Percentiles rank a stretch among this genome's conserved stretches.
phyloP scores from a whole-genome alignment of 768 basidiomycete species.

The Amylocystis lapponica region DNA sequence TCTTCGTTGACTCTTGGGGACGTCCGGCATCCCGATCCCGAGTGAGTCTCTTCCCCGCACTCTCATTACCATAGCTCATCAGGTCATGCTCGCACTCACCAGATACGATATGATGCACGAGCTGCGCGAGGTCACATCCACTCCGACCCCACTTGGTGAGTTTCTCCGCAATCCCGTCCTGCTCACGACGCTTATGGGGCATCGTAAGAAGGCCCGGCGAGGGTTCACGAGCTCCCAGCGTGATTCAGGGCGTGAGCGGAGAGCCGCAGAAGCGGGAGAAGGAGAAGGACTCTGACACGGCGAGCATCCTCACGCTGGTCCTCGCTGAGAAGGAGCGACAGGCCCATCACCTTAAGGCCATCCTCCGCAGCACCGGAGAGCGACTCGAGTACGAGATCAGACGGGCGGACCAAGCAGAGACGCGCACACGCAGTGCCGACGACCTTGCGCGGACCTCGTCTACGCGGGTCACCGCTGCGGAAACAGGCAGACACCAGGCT shows the following conservation, averaged over 20 bases:
- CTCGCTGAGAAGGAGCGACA: constrained; percentile 53
- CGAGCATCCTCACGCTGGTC: constrained; percentile 30
- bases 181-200: constrained; percentile 30
- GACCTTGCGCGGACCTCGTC: constrained; percentile 36
- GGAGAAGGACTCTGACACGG: constrained; percentile 16
- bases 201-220: constrained; percentile 26
- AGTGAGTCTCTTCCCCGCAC: constrained; percentile 1
- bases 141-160: constrained; percentile 39
- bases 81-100: not conserved
- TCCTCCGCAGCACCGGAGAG: constrained; percentile 46
- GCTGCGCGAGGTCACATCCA: constrained; percentile 36
- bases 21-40: constrained; percentile 1
- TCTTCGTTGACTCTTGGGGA: no score
- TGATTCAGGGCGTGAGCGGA: constrained; percentile 1
- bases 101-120: constrained; percentile 14
- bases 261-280: constrained; percentile 4
- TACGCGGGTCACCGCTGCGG: constrained; percentile 33
- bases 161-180: constrained; percentile 41
- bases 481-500: constrained; percentile 34
- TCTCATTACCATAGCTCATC: not conserved
- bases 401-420: constrained; percentile 44
- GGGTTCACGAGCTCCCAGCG: constrained; percentile 35
- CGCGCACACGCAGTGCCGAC: constrained; percentile 49
- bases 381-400: constrained; percentile 52
- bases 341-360: constrained; percentile 45